A percentile compares a stretch with the other conserved stretches of the same genome.
Conservation (phyloP, 1,284 basidiomycete species). For the Marasmius sp. region DNA sequence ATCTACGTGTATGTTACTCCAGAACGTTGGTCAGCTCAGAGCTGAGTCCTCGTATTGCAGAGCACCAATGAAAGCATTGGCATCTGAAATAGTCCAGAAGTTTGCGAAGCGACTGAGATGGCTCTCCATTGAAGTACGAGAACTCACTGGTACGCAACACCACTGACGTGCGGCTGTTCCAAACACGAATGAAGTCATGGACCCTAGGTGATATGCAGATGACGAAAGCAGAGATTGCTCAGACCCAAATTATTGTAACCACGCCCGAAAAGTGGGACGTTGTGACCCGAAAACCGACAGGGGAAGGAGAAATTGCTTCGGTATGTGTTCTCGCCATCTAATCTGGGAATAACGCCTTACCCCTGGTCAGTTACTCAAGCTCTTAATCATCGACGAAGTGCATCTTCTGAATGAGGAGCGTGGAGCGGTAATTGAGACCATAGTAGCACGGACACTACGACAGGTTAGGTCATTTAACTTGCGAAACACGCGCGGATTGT, state of each 20-base stretch:
- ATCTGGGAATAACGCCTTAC: slow-evolving; percentile 9
- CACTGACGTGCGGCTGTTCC: background rate
- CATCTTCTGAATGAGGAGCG: slow-evolving; percentile 98
- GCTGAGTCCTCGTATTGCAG: slow-evolving; percentile 33
- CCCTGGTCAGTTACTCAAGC: slow-evolving; percentile 74
- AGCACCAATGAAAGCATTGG: slow-evolving; percentile 98
- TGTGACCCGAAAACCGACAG: slow-evolving; percentile 95
- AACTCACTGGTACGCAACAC: slow-evolving; percentile 74
- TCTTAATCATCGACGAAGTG: slow-evolving; percentile 98
- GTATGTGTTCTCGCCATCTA: slow-evolving; percentile 43
- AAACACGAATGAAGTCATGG: slow-evolving; percentile 1
- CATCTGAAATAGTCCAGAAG: slow-evolving; percentile 94
- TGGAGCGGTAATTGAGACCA: slow-evolving; percentile 97
- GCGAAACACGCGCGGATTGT: background rate
- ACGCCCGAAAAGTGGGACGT: slow-evolving; percentile 99
- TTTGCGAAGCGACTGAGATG: slow-evolving; percentile 89
- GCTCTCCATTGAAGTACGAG: slow-evolving; percentile 86
- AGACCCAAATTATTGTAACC: slow-evolving; percentile 98
- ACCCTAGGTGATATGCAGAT: slow-evolving; percentile 93
- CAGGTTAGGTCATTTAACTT: slow-evolving; percentile 51
- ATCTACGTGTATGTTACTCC: slow-evolving; percentile 82
- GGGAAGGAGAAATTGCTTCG: slow-evolving; percentile 92
- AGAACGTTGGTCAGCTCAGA: background rate
- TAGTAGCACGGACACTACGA: slow-evolving; percentile 93
- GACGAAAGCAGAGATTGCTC: slow-evolving; percentile 90